Percentiles rank a stretch among this genome's conserved stretches.
These are phyloP conservation scores for Oryza punctata DNA, from an alignment of 176 grass and related monocot genomes.

Conservation along the genomic window DNA sequence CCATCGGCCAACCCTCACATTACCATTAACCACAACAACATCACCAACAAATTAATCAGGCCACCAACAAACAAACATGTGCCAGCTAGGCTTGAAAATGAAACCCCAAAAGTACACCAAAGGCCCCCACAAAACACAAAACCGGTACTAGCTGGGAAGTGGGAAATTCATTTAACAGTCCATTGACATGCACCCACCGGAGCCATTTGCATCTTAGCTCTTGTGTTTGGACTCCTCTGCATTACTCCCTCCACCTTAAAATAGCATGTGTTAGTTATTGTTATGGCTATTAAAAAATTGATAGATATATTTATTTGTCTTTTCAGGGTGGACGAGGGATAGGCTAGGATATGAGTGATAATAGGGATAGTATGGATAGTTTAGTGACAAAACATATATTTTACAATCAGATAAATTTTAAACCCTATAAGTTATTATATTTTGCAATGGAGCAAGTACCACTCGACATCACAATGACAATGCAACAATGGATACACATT, in stretches of 20 bases:
- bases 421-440: no score
- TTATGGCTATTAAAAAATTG: no score
- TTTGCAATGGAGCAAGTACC: no score
- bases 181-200: not conserved
- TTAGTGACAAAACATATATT: no score
- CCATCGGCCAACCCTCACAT: not conserved
- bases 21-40: not conserved
- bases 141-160: not conserved
- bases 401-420: no score
- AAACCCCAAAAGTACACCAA: not conserved
- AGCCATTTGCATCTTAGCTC: not conserved
- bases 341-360: no score
- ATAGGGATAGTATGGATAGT: no score
- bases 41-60: not conserved
- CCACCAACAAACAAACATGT: not conserved
- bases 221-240: no score
- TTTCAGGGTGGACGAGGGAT: no score
- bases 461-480: not conserved
- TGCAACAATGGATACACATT: not conserved
- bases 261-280: no score
- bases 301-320: no score
- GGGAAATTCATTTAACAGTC: slow-evolving; percentile 21
- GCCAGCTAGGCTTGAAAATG: not conserved
- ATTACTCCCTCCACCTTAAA: no score
- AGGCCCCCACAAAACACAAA: not conserved